Conservation (phyloP, 2,329 filamentous ascomycete species). For the Tolypocladium inflatum region DNA sequence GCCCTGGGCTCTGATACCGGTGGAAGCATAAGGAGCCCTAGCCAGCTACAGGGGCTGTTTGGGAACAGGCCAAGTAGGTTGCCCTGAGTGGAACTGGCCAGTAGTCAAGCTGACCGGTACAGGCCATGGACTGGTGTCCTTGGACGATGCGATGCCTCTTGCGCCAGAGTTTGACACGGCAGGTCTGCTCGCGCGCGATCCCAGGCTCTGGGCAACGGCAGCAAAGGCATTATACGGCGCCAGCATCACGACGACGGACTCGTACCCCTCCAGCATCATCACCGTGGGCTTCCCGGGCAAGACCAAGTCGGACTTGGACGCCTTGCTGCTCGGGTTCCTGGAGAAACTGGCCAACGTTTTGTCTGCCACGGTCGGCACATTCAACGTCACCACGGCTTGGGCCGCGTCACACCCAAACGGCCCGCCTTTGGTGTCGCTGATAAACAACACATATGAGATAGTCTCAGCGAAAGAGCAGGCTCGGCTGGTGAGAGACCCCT, state of each 20-base stretch:
- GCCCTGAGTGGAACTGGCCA: not conserved
- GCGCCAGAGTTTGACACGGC: slow-evolving; percentile 31
- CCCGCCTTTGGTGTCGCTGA: slow-evolving; percentile 10
- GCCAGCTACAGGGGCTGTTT: slow-evolving; percentile 32
- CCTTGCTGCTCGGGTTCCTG: not conserved
- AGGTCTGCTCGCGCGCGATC: slow-evolving; percentile 29
- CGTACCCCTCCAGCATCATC: slow-evolving; percentile 20
- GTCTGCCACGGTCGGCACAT: not conserved
- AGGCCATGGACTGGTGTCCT: slow-evolving; percentile 24
- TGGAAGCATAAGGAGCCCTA: slow-evolving; percentile 34
- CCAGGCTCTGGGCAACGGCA: slow-evolving; percentile 21
- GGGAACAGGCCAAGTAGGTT: slow-evolving; percentile 30
- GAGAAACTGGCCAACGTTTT: not conserved
- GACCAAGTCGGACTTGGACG: slow-evolving; percentile 5
- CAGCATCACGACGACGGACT: slow-evolving; percentile 20
- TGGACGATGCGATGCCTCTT: slow-evolving; percentile 31
- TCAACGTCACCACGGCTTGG: slow-evolving; percentile 1
- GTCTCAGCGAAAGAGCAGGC: slow-evolving; percentile 26
- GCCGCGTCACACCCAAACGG: not conserved
- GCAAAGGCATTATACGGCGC: slow-evolving; percentile 18
- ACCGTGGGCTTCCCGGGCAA: slow-evolving; percentile 16
- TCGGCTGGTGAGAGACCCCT: slow-evolving; percentile 21
- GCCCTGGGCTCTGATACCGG: slow-evolving; percentile 35
- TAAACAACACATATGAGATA: slow-evolving; percentile 24
- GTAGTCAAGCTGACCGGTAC: slow-evolving; percentile 3